Percentiles rank a stretch among this genome's conserved stretches.
Evolutionary conservation across 106 monocot genomes (phyloP).

Genomic region (Apostasia shenzhenica): DNA sequence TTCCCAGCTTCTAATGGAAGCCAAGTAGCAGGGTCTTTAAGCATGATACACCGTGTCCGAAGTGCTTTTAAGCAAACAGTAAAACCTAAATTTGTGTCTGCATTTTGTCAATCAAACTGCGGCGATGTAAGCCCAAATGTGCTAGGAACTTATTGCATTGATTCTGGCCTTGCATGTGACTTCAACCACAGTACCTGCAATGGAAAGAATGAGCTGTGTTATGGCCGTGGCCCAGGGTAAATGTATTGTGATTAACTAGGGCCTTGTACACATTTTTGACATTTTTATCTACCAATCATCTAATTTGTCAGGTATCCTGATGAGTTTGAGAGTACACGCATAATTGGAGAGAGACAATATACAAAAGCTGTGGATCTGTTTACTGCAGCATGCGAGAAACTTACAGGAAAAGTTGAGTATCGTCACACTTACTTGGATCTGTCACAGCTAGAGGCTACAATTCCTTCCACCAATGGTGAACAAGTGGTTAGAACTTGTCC

Average conservation of each 20-base stretch:
- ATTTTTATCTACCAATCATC: neutral
- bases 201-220: constrained; percentile 92
- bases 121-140: constrained; percentile 99
- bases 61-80: constrained; percentile 25
- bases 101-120: constrained; percentile 95
- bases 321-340: constrained; percentile 90
- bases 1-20: constrained; percentile 65
- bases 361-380: constrained; percentile 77
- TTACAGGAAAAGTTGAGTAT: constrained; percentile 78
- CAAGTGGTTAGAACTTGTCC: constrained; percentile 71
- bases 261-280: neutral
- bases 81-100: constrained; percentile 67
- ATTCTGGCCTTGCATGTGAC: constrained; percentile 80
- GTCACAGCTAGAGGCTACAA: constrained; percentile 54
- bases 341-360: constrained; percentile 84
- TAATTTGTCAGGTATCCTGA: constrained; percentile 64
- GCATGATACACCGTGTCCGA: constrained; percentile 43
- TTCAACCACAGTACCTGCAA: constrained; percentile 94
- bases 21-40: constrained; percentile 34
- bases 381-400: constrained; percentile 47
- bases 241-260: neutral
- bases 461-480: constrained; percentile 26
- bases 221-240: constrained; percentile 95
- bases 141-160: constrained; percentile 81
- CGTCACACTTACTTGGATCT: constrained; percentile 71